Base-by-base conservation (phyloP, 768 basidiomycete genomes). In the Boletus reticuloceps region DNA sequence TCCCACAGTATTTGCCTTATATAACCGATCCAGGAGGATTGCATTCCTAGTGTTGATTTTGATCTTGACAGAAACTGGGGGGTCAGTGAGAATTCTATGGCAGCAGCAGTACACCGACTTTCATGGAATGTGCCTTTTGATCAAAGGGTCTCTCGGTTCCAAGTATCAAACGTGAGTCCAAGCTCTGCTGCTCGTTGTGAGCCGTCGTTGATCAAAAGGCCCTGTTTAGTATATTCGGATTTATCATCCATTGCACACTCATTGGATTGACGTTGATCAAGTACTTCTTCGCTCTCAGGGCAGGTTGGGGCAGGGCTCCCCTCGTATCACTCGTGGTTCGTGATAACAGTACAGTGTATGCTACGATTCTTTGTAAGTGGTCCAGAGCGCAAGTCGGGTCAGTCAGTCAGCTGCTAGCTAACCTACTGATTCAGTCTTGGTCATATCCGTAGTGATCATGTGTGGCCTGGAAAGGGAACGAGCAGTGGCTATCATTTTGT, bases 281-380 rank as follows among this genome's bases (percentile, higher is more conserved):
- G 57, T 67, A 67, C 40, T 46, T 42, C 22, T 16, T 47, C 4
- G 54, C 54, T 34, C 43, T 47, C 34, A 66, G 51, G 50, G 53
- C 53, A 12, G 64, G 61, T 8, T 53, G 55, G 55, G 57, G 57
- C 5, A 64, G 54, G 20, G 53, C 59, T 1, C 65, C 65, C 5
- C 60, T 66, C 10, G 48, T 64, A 25, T 62, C 54, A 9, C 59
- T 67, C 19, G 39, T 66, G 20, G 41, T 65, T 45, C 63, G 59
- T 32, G 59, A 65, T 32, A 39, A 54, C 27, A 53, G 54, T 36
- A 54, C n/a, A 32, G 54, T 55, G 9, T 66, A 59, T 47, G 52
- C 29, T 32, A 32, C 50, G 1, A 47, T 22, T 0, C 1, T 45
- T 37, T 25, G 65, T 66, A 51, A 62, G 64, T 50, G 16, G 40